phyloP scores from a whole-genome alignment of 441 rosid species.

The Pelargonium cotyledonis region DNA sequence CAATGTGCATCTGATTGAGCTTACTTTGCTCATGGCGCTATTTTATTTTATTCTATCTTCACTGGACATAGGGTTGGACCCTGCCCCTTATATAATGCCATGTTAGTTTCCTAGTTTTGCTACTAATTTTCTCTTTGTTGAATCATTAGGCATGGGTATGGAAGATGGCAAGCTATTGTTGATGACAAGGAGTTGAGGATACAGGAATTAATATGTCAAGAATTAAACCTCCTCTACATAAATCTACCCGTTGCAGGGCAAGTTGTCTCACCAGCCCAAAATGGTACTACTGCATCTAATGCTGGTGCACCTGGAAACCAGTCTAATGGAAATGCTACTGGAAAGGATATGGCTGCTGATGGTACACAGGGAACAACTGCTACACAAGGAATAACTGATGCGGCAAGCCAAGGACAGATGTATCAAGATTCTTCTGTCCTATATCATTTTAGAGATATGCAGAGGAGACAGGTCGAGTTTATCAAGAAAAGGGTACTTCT shows the following conservation, averaged over 20 bases:
- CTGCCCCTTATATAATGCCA: no score
- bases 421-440: constrained; percentile 48
- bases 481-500: constrained; percentile 93
- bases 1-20: no score
- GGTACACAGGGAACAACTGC: constrained; percentile 43
- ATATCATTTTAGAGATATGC: constrained; percentile 83
- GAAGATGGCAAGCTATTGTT: constrained; percentile 98
- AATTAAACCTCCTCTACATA: constrained; percentile 67
- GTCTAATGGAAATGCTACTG: constrained; percentile 41
- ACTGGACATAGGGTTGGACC: no score
- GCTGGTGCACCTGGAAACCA: constrained; percentile 45
- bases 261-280: constrained; percentile 52
- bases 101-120: constrained; percentile 4
- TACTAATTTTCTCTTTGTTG: constrained; percentile 18
- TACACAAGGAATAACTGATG: constrained; percentile 8
- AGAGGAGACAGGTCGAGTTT: constrained; percentile 86
- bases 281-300: constrained; percentile 43
- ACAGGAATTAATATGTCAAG: constrained; percentile 85
- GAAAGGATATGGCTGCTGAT: constrained; percentile 41
- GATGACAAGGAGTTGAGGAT: constrained; percentile 85
- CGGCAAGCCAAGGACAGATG: constrained; percentile 34
- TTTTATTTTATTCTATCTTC: no score
- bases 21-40: no score
- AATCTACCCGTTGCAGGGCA: constrained; percentile 66
- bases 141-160: constrained; percentile 84